Percentiles rank a stretch among this genome's conserved stretches.
These are phyloP conservation scores for Thymus quinquecostatus DNA, from an alignment of 257 asterid species.

Conservation along the genomic window DNA sequence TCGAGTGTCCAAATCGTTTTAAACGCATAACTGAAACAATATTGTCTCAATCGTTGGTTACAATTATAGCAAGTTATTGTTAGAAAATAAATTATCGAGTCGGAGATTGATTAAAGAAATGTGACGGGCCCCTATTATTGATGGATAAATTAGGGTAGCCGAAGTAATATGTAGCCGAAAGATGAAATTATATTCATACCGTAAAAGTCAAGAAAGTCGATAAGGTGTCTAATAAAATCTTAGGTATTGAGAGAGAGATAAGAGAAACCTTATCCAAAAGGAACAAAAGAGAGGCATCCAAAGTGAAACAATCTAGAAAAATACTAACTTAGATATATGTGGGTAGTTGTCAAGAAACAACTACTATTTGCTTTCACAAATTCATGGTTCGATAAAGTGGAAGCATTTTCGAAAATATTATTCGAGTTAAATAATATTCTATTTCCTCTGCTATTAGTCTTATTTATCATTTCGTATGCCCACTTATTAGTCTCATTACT, in stretches of 20 bases:
- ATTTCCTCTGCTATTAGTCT: too few relatives aligned
- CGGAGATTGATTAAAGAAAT: too few relatives aligned
- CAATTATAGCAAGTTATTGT: too few relatives aligned
- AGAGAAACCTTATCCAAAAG: slow-evolving; percentile 9
- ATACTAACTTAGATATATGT: neutral
- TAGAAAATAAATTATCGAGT: too few relatives aligned
- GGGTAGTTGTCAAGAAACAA: neutral
- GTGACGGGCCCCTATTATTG: neutral
- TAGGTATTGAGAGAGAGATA: neutral
- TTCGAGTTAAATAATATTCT: neutral
- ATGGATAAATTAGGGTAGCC: neutral
- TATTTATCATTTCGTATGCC: too few relatives aligned
- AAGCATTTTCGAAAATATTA: neutral
- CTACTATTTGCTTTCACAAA: neutral
- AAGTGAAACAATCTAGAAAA: neutral
- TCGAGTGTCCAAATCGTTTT: too few relatives aligned
- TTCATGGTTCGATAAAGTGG: neutral
- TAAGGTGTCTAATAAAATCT: neutral
- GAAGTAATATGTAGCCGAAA: neutral
- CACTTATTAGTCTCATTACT: too few relatives aligned
- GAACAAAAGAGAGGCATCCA: neutral
- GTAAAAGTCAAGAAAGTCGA: slow-evolving; percentile 1
- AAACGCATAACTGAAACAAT: too few relatives aligned
- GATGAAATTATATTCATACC: slow-evolving; percentile 4
- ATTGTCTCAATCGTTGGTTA: too few relatives aligned